phyloP scores from a whole-genome alignment of 176 grass and related monocot genomes.

The Otatea glauca region DNA sequence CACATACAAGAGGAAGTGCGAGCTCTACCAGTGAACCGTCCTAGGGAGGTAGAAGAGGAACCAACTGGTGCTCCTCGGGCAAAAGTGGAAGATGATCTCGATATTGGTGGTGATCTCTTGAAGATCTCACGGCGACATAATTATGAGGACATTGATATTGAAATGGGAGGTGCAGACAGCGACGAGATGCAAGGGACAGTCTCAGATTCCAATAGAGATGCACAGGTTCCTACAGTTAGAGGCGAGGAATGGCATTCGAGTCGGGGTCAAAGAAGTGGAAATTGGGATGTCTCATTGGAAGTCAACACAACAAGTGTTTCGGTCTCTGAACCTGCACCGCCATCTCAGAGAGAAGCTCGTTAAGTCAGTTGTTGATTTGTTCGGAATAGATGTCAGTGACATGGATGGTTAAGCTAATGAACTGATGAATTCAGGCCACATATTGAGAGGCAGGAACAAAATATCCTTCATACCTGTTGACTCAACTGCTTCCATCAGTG shows the following conservation, averaged over 20 bases:
- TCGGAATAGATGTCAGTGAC: neutral
- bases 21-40: slow-evolving; percentile 34
- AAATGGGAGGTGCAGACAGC: slow-evolving; percentile 41
- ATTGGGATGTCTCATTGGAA: slow-evolving; percentile 27
- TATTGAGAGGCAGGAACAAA: slow-evolving; percentile 8
- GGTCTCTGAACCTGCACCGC: neutral
- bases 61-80: slow-evolving; percentile 43
- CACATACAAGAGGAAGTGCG: slow-evolving; percentile 55
- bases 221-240: slow-evolving; percentile 34
- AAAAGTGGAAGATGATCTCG: slow-evolving; percentile 77
- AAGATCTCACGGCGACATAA: slow-evolving; percentile 64
- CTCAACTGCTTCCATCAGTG: neutral
- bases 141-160: slow-evolving; percentile 58
- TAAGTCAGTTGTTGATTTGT: slow-evolving; percentile 12
- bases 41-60: slow-evolving; percentile 56
- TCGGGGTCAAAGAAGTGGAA: slow-evolving; percentile 46
- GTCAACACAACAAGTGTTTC: slow-evolving; percentile 24
- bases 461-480: neutral
- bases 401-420: slow-evolving; percentile 24
- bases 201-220: slow-evolving; percentile 44
- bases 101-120: slow-evolving; percentile 63
- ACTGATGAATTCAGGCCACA: slow-evolving; percentile 6
- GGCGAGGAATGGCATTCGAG: slow-evolving; percentile 17
- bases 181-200: slow-evolving; percentile 43
- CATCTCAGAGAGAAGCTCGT: slow-evolving; percentile 22